Evolutionary conservation across 2,329 filamentous ascomycete genomes (phyloP).

Genomic region (Sporothrix schenckii): DNA sequence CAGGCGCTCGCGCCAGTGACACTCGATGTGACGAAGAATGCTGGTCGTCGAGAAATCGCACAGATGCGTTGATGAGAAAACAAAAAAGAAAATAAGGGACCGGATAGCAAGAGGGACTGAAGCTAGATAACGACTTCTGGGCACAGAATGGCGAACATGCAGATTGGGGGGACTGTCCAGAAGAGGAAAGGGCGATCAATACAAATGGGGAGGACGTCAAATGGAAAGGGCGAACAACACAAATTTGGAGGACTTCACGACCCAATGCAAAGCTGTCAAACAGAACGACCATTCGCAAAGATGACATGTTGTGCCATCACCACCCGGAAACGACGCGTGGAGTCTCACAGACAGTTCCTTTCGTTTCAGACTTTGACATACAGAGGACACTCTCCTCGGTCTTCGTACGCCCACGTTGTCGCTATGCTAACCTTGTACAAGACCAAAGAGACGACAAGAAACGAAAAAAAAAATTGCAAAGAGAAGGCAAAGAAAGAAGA

Average conservation of each 20-base stretch:
- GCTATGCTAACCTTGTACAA: background rate
- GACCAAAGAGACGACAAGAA: background rate
- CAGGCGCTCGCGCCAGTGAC: background rate
- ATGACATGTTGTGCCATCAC: too few relatives aligned
- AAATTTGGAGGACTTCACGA: background rate
- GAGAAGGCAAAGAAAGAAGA: background rate
- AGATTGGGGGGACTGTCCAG: background rate
- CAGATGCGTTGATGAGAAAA: background rate
- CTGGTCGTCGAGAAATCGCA: slow-evolving; percentile 16
- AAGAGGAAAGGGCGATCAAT: background rate
- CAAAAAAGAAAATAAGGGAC: background rate
- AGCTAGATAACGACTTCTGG: slow-evolving; percentile 23
- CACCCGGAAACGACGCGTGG: background rate
- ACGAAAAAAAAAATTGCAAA: background rate
- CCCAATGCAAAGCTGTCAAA: background rate
- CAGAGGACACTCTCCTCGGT: background rate
- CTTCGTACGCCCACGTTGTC: background rate
- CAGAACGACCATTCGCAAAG: background rate
- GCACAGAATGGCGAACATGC: slow-evolving; percentile 14
- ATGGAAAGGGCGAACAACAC: background rate
- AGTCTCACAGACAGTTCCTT: background rate
- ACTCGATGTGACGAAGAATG: background rate
- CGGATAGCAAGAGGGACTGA: background rate
- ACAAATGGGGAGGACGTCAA: background rate
- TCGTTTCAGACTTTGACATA: background rate